Evolutionary conservation across 495 filamentous ascomycete genomes (phyloP).

Genomic region (Neurospora sp.): DNA sequence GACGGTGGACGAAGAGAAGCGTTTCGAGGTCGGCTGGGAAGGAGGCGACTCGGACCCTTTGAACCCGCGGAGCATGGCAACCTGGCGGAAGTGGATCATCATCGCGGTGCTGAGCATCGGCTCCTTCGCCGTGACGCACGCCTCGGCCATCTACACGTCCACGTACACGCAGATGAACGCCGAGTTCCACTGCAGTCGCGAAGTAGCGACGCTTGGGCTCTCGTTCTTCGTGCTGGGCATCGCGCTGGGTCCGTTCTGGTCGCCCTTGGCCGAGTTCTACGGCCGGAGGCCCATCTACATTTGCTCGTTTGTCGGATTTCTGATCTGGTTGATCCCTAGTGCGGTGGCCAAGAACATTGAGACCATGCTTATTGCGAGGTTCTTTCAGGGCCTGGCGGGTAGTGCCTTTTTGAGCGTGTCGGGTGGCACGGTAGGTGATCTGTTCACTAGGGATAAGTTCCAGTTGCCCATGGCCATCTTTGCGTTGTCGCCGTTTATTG

Average conservation of each 20-base stretch:
- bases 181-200: slow-evolving; percentile 60
- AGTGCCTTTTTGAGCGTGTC: slow-evolving; percentile 84
- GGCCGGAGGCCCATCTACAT: slow-evolving; percentile 82
- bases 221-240: slow-evolving; percentile 71
- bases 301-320: slow-evolving; percentile 61
- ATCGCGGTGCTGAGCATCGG: slow-evolving; percentile 59
- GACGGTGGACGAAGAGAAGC: slow-evolving; percentile 19
- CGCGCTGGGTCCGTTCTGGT: slow-evolving; percentile 63
- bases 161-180: slow-evolving; percentile 72
- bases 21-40: slow-evolving; percentile 60
- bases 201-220: slow-evolving; percentile 70
- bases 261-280: slow-evolving; percentile 63
- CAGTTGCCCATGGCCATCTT: slow-evolving; percentile 55
- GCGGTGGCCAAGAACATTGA: slow-evolving; percentile 75
- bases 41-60: slow-evolving; percentile 60
- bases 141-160: slow-evolving; percentile 79
- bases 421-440: slow-evolving; percentile 83
- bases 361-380: slow-evolving; percentile 75
- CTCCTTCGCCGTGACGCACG: slow-evolving; percentile 82
- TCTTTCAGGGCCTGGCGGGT: slow-evolving; percentile 77
- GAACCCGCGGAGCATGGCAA: slow-evolving; percentile 62
- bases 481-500: slow-evolving; percentile 68
- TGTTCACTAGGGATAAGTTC: slow-evolving; percentile 70
- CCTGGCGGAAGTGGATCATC: slow-evolving; percentile 66
- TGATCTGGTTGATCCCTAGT: slow-evolving; percentile 81